Percentiles rank a stretch among this genome's conserved stretches.
phyloP scores from a whole-genome alignment of 768 basidiomycete species.

The Gloeophyllum trabeum region DNA sequence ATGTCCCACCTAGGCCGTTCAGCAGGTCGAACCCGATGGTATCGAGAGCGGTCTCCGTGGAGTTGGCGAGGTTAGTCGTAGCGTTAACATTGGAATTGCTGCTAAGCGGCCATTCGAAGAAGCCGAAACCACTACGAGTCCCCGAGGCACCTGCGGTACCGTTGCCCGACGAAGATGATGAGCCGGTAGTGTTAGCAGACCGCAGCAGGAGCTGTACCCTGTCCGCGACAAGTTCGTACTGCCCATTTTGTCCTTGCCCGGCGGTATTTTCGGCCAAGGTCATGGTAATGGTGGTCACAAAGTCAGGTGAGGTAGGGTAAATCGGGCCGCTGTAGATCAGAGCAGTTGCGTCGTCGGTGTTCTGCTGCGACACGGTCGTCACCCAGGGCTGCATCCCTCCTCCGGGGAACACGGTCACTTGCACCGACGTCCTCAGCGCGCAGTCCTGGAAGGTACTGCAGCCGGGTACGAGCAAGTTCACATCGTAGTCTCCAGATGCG shows the following conservation, averaged over 20 bases:
- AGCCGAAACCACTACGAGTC: constrained; percentile 56
- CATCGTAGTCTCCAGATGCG: constrained; percentile 73
- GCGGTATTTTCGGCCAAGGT: constrained; percentile 52
- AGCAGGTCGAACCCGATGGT: constrained; percentile 49
- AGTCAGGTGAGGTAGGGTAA: constrained; percentile 58
- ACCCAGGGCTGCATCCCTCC: constrained; percentile 52
- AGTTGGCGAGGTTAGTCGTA: constrained; percentile 50
- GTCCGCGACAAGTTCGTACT: constrained; percentile 79
- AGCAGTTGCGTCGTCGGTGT: constrained; percentile 43
- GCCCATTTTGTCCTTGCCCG: constrained; percentile 52
- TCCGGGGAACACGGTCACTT: constrained; percentile 75
- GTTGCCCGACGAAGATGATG: constrained; percentile 16
- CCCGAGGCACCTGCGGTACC: constrained; percentile 19
- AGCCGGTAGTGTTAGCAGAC: constrained; percentile 32
- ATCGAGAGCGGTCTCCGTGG: constrained; percentile 61
- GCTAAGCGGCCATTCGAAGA: constrained; percentile 78
- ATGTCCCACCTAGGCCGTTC: constrained; percentile 41
- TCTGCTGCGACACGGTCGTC: constrained; percentile 66
- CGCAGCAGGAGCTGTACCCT: constrained; percentile 70
- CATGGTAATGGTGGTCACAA: constrained; percentile 69
- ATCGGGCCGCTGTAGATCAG: constrained; percentile 78
- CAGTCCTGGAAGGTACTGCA: constrained; percentile 80
- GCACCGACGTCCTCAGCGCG: constrained; percentile 64
- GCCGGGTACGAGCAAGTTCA: constrained; percentile 81
- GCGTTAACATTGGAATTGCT: constrained; percentile 38